These are phyloP conservation scores for Syzygium syzygioides DNA, from an alignment of 441 rosid genomes.

Conservation along the genomic window DNA sequence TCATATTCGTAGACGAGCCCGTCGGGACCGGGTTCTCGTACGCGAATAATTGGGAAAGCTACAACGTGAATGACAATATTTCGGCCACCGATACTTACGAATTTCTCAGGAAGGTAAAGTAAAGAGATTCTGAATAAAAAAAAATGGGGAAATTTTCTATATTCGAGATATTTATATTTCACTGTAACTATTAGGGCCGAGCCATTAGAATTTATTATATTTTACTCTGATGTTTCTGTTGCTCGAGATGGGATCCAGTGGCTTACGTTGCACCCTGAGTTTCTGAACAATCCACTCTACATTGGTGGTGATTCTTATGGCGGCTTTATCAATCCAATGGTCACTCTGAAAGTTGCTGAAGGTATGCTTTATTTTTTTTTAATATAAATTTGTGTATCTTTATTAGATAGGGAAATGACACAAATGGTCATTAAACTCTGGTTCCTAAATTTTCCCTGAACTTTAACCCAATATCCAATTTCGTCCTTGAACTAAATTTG, in stretches of 20 bases:
- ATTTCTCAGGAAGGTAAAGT: conserved; percentile 14
- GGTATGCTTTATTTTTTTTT: neutral
- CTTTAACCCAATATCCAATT: no score
- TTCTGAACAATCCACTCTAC: neutral
- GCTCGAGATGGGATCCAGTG: neutral
- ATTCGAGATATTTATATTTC: neutral
- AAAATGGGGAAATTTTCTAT: neutral
- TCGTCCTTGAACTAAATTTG: no score
- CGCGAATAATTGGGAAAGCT: conserved; percentile 2
- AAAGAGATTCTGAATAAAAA: no score
- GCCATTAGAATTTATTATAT: neutral
- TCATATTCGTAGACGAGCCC: conserved; percentile 27
- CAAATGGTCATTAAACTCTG: no score
- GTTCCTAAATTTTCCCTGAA: no score
- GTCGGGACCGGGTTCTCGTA: conserved; percentile 32
- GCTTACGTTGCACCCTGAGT: neutral
- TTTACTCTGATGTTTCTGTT: neutral
- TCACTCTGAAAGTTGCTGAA: neutral
- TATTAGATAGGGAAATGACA: no score
- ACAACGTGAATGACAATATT: conserved; percentile 8
- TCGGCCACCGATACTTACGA: neutral
- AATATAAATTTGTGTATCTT: no score
- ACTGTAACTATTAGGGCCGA: neutral
- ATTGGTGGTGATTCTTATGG: neutral
- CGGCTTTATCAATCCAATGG: neutral